These are phyloP conservation scores for Penicillium manginii DNA, from an alignment of 495 filamentous ascomycete genomes.

Conservation along the genomic window DNA sequence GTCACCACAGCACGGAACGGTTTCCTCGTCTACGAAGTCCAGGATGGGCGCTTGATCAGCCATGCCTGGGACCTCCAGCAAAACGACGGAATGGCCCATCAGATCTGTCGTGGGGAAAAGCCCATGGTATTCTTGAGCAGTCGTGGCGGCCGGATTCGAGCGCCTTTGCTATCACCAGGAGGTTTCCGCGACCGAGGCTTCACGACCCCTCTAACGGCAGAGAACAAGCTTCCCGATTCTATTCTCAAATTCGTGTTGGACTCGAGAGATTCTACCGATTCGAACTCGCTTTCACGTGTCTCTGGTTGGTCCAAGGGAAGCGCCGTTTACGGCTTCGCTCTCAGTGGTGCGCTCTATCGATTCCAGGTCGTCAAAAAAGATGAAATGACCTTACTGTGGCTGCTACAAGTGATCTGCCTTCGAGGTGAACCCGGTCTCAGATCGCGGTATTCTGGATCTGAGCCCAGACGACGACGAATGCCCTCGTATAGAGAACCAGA, in stretches of 20 bases:
- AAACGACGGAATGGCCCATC: conserved; percentile 46
- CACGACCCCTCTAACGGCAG: conserved; percentile 20
- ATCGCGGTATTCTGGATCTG: not conserved
- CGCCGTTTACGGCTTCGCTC: conserved; percentile 58
- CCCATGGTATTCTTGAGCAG: conserved; percentile 20
- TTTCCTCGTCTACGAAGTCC: conserved; percentile 40
- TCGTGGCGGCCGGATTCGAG: conserved; percentile 41
- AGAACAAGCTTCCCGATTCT: conserved; percentile 40
- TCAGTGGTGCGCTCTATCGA: conserved; percentile 67
- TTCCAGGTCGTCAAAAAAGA: conserved; percentile 58
- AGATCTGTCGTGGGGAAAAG: conserved; percentile 29
- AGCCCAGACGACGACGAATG: not conserved
- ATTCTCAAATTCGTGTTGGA: conserved; percentile 32
- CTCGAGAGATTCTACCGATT: not conserved
- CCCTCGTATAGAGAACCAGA: conserved; percentile 33
- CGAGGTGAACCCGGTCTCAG: conserved; percentile 26
- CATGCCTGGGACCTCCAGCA: conserved; percentile 37
- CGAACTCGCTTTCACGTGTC: not conserved
- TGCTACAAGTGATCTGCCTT: conserved; percentile 63
- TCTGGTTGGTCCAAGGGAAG: conserved; percentile 2
- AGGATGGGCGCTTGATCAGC: conserved; percentile 34
- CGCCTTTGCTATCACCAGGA: conserved; percentile 24
- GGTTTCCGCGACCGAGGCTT: not conserved
- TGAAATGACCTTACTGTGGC: conserved; percentile 62
- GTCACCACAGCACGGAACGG: conserved; percentile 50